Evolutionary conservation across 495 filamentous ascomycete genomes (phyloP).

Genomic region (Penicillium samsonianum): DNA sequence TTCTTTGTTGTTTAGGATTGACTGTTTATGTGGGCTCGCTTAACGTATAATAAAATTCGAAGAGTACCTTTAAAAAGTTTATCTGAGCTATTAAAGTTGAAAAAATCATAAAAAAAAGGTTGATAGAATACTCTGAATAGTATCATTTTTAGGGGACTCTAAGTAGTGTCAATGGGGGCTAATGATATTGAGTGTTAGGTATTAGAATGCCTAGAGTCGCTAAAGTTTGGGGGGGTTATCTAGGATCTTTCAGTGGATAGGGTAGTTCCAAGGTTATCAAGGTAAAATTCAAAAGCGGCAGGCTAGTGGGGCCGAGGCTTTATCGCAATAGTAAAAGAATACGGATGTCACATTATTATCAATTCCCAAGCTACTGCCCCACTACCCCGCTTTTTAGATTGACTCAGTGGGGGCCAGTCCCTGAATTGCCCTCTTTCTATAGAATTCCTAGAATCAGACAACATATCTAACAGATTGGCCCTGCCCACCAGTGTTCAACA

Average conservation of each 20-base stretch:
- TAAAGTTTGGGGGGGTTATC: no score
- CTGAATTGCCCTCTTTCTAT: background rate
- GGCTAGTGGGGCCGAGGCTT: no score
- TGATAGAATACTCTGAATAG: constrained; percentile 1
- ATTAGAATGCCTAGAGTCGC: no score
- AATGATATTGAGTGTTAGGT: no score
- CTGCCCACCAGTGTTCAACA: background rate
- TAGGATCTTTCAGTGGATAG: no score
- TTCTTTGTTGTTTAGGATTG: background rate
- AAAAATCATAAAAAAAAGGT: background rate
- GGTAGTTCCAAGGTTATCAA: no score
- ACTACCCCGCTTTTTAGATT: constrained; percentile 1
- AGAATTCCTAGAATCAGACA: constrained; percentile 2
- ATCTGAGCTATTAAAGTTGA: background rate
- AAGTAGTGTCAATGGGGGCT: background rate
- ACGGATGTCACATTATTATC: no score
- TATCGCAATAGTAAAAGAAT: no score
- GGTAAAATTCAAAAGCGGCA: no score
- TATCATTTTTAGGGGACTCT: background rate
- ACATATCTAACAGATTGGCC: constrained; percentile 2
- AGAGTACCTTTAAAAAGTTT: background rate
- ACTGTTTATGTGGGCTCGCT: background rate
- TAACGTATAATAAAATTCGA: background rate
- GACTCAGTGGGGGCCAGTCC: background rate
- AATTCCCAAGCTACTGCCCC: background rate